These are phyloP conservation scores for Fusarium brachygibbosum DNA, from an alignment of 2,329 filamentous ascomycete genomes.

Conservation along the genomic window DNA sequence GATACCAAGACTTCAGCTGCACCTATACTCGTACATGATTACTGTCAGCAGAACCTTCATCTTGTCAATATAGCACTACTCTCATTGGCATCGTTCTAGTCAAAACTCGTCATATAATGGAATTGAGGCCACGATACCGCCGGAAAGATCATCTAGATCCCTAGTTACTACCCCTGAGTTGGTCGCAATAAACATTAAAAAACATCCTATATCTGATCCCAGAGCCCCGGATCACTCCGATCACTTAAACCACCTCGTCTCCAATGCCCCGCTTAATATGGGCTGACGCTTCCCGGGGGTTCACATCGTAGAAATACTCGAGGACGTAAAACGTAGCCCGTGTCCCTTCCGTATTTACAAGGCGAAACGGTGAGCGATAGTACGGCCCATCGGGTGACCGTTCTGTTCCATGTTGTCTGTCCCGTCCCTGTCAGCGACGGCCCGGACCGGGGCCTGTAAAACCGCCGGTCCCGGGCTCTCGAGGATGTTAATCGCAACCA, in stretches of 20 bases:
- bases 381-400: constrained; percentile 7
- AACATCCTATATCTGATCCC: constrained; percentile 31
- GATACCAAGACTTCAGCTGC: background rate
- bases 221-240: constrained; percentile 47
- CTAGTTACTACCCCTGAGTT: constrained; percentile 13
- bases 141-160: constrained; percentile 4
- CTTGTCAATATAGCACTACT: background rate
- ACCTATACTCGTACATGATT: background rate
- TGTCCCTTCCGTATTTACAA: constrained; percentile 45
- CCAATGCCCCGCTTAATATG: constrained; percentile 45
- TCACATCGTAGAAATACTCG: background rate
- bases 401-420: background rate
- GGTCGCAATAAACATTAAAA: constrained; percentile 7
- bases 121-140: constrained; percentile 11
- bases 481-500: background rate
- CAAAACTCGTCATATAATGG: background rate
- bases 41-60: background rate
- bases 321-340: constrained; percentile 15
- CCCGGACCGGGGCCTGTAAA: constrained; percentile 24
- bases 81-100: too few species aligned
- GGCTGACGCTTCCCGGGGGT: constrained; percentile 42
- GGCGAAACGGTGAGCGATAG: constrained; percentile 20
- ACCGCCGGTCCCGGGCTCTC: background rate
- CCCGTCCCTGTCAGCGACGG: constrained; percentile 32
- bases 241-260: constrained; percentile 36